Conservation (phyloP, 1,284 basidiomycete species). For the Wolfiporia cocos region DNA sequence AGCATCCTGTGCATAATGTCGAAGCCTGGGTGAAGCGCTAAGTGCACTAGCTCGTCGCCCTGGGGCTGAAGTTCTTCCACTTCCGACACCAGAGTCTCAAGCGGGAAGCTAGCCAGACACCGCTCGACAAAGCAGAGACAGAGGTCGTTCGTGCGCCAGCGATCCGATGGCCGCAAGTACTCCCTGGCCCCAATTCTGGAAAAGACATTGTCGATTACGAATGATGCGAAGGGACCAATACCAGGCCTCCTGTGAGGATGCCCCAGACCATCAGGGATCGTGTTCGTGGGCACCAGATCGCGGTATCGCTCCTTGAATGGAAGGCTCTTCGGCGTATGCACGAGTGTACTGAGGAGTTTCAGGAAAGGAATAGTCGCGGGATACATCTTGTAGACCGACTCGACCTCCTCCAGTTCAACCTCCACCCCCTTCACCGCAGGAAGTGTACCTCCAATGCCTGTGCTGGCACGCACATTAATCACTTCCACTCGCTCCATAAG, state of each 20-base stretch:
- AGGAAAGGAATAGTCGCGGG: slow-evolving; percentile 88
- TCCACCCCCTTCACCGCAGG: slow-evolving; percentile 65
- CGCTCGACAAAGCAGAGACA: slow-evolving; percentile 85
- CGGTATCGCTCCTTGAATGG: slow-evolving; percentile 52
- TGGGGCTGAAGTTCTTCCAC: slow-evolving; percentile 45
- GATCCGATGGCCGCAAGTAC: slow-evolving; percentile 69
- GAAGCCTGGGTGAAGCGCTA: slow-evolving; percentile 83
- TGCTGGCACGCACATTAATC: slow-evolving; percentile 60
- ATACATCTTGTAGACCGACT: slow-evolving; percentile 73
- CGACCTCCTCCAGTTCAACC: slow-evolving; percentile 82
- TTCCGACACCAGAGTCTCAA: slow-evolving; percentile 55
- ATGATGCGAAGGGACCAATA: slow-evolving; percentile 73
- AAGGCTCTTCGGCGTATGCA: slow-evolving; percentile 71
- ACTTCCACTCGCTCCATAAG: slow-evolving; percentile 81
- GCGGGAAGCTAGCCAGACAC: slow-evolving; percentile 75
- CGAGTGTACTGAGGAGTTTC: slow-evolving; percentile 74
- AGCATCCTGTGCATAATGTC: slow-evolving; percentile 80
- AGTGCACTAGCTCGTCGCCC: slow-evolving; percentile 44
- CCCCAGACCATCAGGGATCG: slow-evolving; percentile 73
- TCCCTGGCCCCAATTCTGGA: slow-evolving; percentile 65
- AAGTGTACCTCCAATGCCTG: slow-evolving; percentile 34
- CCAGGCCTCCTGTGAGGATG: slow-evolving; percentile 73
- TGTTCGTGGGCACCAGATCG: slow-evolving; percentile 59
- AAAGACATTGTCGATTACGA: slow-evolving; percentile 89
- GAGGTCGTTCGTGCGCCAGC: slow-evolving; percentile 85